These are phyloP conservation scores for Stachybotrys chlorohalonatus DNA, from an alignment of 2,329 filamentous ascomycete genomes.

Conservation along the genomic window DNA sequence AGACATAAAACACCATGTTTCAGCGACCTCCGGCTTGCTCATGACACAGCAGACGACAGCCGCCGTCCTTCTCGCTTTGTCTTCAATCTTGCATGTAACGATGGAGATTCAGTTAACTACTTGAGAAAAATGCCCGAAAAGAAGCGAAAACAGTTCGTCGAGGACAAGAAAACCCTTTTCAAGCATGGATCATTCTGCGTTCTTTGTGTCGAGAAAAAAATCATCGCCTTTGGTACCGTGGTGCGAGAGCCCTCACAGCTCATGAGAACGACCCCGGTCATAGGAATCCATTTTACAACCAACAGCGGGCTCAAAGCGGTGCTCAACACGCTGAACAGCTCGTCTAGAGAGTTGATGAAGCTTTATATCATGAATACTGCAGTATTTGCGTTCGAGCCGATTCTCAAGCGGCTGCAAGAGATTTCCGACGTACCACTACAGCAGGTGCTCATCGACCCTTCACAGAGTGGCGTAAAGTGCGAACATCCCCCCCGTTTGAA, in stretches of 20 bases:
- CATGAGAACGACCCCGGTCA: slow-evolving; percentile 26
- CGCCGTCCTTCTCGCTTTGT: slow-evolving; percentile 10
- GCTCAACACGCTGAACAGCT: neutral
- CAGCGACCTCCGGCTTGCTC: neutral
- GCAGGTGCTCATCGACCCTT: slow-evolving; percentile 35
- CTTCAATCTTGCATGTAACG: slow-evolving; percentile 28
- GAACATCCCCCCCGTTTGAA: neutral
- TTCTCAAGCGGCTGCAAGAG: slow-evolving; percentile 49
- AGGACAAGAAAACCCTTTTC: slow-evolving; percentile 38
- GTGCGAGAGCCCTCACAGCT: slow-evolving; percentile 42
- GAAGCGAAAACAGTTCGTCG: slow-evolving; percentile 37
- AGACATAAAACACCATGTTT: slow-evolving; percentile 27
- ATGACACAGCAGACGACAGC: neutral
- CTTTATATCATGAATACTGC: slow-evolving; percentile 51
- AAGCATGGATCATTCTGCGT: slow-evolving; percentile 54
- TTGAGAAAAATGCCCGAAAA: slow-evolving; percentile 8
- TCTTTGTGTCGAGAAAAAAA: slow-evolving; percentile 37
- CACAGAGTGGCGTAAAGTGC: neutral
- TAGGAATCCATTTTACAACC: slow-evolving; percentile 40
- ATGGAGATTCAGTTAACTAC: neutral
- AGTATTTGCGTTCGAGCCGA: slow-evolving; percentile 60
- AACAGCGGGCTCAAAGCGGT: neutral
- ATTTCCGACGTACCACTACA: slow-evolving; percentile 47
- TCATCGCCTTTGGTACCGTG: slow-evolving; percentile 52
- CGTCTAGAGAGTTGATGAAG: slow-evolving; percentile 17